Evolutionary conservation across 2,329 filamentous ascomycete species (phyloP).

Genomic region (Aureobasidium leucospermi): DNA sequence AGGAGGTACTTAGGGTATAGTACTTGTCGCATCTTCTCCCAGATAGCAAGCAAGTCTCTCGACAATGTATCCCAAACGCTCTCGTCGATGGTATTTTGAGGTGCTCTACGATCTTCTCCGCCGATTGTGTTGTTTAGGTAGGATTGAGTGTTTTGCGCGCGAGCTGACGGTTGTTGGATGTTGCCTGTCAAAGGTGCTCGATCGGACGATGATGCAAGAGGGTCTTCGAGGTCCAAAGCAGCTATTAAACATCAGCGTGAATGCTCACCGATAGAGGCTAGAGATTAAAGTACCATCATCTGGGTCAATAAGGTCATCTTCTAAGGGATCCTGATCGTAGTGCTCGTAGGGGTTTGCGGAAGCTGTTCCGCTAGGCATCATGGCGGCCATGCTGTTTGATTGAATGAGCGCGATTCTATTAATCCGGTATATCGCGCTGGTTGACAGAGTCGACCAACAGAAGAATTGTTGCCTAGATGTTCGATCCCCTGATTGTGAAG

Average conservation of each 20-base stretch:
- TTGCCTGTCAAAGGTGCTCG: constrained; percentile 74
- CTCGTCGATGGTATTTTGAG: constrained; percentile 93
- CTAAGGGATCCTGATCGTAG: constrained; percentile 40
- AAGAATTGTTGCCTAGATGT: background rate
- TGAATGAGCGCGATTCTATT: background rate
- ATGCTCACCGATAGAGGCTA: too few relatives aligned
- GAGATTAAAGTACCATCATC: constrained; percentile 38
- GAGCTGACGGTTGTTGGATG: constrained; percentile 57
- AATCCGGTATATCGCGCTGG: background rate
- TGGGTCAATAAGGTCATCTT: constrained; percentile 46
- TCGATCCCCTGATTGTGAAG: background rate
- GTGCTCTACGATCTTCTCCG: constrained; percentile 84
- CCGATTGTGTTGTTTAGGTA: constrained; percentile 85
- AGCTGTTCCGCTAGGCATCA: constrained; percentile 36
- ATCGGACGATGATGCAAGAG: constrained; percentile 61
- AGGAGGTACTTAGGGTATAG: constrained; percentile 93
- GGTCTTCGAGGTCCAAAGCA: constrained; percentile 83
- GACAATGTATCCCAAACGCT: constrained; percentile 95
- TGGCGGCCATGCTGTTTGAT: constrained; percentile 32
- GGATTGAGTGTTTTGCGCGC: constrained; percentile 56
- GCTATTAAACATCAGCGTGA: background rate
- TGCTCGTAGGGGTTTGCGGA: constrained; percentile 30
- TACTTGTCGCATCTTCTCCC: constrained; percentile 97
- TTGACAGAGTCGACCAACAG: background rate
- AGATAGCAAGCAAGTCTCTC: constrained; percentile 83